phyloP scores from a whole-genome alignment of 2,329 filamentous ascomycete genomes.

The Neocucurbitaria cava region DNA sequence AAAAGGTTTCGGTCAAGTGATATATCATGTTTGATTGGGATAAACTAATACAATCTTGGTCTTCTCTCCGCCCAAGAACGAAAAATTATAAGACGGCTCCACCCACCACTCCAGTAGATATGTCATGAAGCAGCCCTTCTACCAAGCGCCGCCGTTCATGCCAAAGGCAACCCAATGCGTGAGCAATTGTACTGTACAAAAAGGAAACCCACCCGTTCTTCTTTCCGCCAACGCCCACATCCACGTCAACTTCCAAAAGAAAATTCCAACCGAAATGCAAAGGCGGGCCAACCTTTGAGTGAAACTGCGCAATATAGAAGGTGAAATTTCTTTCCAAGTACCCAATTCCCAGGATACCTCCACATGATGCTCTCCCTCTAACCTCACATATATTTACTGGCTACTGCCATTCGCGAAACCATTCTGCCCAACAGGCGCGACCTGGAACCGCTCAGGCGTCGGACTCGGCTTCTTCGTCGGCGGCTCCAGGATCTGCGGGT shows the following conservation, averaged over 20 bases:
- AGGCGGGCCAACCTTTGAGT: not conserved
- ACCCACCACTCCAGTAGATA: not conserved
- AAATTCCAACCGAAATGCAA: not conserved
- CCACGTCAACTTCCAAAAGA: not conserved
- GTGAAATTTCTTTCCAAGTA: too few relatives aligned
- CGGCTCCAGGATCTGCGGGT: conserved; percentile 65
- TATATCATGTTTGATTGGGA: not conserved
- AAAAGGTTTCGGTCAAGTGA: not conserved
- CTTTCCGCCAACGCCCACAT: not conserved
- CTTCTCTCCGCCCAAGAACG: not conserved
- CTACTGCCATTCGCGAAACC: conserved; percentile 1
- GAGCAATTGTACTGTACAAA: not conserved
- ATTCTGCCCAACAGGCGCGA: not conserved
- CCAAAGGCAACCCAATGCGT: not conserved
- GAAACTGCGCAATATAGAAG: not conserved
- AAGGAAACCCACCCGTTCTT: not conserved
- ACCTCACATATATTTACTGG: not conserved
- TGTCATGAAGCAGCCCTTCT: not conserved
- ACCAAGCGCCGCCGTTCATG: not conserved
- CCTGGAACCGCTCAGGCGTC: conserved; percentile 10
- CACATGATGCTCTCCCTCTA: not conserved
- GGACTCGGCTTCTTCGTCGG: conserved; percentile 60
- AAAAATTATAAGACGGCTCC: not conserved
- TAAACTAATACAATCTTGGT: not conserved
- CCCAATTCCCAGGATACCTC: too few relatives aligned